Evolutionary conservation across 345 rosid genomes (phyloP).

Genomic region (Arabis hirsuta): DNA sequence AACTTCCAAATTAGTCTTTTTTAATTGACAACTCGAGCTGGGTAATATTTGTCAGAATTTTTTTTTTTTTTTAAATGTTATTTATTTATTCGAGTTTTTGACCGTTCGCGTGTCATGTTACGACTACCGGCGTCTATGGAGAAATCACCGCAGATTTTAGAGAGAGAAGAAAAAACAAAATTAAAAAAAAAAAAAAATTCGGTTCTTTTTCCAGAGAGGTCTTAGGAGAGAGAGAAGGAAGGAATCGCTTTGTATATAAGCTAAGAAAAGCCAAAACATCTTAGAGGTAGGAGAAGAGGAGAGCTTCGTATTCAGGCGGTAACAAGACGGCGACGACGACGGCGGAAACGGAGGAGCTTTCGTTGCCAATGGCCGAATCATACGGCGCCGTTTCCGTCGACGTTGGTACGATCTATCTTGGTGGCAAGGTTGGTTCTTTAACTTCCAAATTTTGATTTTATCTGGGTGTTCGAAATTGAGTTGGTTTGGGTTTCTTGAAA

Average conservation of each 20-base stretch:
- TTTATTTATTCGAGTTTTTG: not conserved
- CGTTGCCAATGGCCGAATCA: constrained; percentile 68
- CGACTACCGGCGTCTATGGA: constrained; percentile 39
- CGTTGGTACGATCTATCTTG: constrained; percentile 80
- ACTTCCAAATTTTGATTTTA: constrained; percentile 4
- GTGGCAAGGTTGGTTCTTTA: constrained; percentile 67
- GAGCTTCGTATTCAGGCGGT: constrained; percentile 19
- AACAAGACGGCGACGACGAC: constrained; percentile 21
- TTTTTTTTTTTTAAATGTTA: not conserved
- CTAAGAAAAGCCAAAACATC: constrained; percentile 35
- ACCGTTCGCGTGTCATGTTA: constrained; percentile 41
- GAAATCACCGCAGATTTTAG: constrained; percentile 40
- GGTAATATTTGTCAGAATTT: constrained; percentile 4
- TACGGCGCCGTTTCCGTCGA: constrained; percentile 65
- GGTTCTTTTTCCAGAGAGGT: constrained; percentile 39
- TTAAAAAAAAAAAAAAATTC: constrained; percentile 2
- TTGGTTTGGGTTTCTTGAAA: not conserved
- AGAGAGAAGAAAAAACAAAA: constrained; percentile 33
- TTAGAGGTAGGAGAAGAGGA: constrained; percentile 33
- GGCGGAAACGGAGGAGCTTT: constrained; percentile 45
- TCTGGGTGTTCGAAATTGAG: not conserved
- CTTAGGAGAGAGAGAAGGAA: constrained; percentile 31
- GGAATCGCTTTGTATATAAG: constrained; percentile 45
- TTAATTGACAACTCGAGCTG: too few relatives aligned
- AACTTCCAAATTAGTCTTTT: too few relatives aligned